Percentiles rank a stretch among this genome's conserved stretches.
Evolutionary conservation across 2,329 filamentous ascomycete species (phyloP).

Genomic region (Penicillium sp.): DNA sequence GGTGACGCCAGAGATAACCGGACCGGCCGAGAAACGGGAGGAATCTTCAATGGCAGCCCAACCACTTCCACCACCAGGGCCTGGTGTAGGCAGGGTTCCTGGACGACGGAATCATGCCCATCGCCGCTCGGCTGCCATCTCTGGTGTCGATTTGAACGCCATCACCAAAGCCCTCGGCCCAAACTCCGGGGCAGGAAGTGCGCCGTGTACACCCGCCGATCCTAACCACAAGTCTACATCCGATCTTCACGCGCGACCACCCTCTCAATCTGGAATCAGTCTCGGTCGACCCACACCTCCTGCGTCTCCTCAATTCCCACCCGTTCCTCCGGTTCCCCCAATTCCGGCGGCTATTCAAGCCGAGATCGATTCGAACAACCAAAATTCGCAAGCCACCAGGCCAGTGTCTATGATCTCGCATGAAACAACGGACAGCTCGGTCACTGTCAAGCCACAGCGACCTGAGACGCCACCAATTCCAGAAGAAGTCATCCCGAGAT

Average conservation of each 20-base stretch:
- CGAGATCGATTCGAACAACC: constrained; percentile 12
- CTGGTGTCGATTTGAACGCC: constrained; percentile 73
- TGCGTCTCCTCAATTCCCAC: constrained; percentile 32
- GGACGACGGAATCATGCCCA: constrained; percentile 73
- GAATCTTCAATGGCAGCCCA: constrained; percentile 24
- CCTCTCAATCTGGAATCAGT: constrained; percentile 37
- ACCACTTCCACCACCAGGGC: constrained; percentile 36
- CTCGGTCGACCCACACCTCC: constrained; percentile 35
- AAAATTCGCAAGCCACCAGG: constrained; percentile 63
- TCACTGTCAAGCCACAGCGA: constrained; percentile 69
- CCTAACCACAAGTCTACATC: constrained; percentile 26
- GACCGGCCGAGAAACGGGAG: constrained; percentile 43
- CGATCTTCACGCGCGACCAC: constrained; percentile 34
- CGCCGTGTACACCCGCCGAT: constrained; percentile 54
- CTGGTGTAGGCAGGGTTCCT: constrained; percentile 48
- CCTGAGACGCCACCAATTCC: constrained; percentile 43
- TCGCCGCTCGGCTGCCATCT: constrained; percentile 78
- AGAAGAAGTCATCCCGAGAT: constrained; percentile 46
- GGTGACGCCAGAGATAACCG: constrained; percentile 64
- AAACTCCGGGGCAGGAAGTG: constrained; percentile 59
- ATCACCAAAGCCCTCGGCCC: constrained; percentile 49
- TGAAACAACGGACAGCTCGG: constrained; percentile 75
- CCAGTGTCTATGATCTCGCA: constrained; percentile 83
- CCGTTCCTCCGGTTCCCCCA: constrained; percentile 15
- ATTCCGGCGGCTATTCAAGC: constrained; percentile 19